These are phyloP conservation scores for Williopsis jadinii DNA, from an alignment of 1,139 yeast species.

Conservation along the genomic window DNA sequence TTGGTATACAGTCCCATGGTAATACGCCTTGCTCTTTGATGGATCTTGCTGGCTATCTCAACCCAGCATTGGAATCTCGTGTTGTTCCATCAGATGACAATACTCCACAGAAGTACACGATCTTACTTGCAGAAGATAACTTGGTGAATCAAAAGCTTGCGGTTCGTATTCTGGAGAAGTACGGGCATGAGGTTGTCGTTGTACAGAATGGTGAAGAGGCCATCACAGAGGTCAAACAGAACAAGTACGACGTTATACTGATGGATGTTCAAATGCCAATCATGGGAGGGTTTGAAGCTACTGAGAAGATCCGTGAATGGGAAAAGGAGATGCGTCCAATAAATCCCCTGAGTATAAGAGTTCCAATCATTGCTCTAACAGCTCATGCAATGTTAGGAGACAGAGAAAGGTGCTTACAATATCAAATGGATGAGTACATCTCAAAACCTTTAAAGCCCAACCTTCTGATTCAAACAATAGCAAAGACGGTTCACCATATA, in stretches of 20 bases:
- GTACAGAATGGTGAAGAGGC: conserved; percentile 86
- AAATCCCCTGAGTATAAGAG: conserved; percentile 49
- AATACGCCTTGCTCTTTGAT: conserved; percentile 80
- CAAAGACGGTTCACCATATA: conserved; percentile 72
- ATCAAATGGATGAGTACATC: conserved; percentile 88
- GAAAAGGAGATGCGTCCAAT: conserved; percentile 67
- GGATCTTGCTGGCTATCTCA: conserved; percentile 74
- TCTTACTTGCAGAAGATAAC: conserved; percentile 80
- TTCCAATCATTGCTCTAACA: conserved; percentile 84
- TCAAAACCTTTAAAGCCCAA: conserved; percentile 85
- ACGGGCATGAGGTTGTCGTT: conserved; percentile 74
- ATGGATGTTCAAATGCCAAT: conserved; percentile 97
- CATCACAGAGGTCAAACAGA: conserved; percentile 57
- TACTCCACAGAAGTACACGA: conserved; percentile 71
- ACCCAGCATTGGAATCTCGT: conserved; percentile 79
- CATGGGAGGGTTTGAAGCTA: conserved; percentile 92
- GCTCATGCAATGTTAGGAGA: conserved; percentile 91
- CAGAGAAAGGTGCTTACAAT: conserved; percentile 75
- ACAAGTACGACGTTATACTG: conserved; percentile 68
- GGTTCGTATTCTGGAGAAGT: conserved; percentile 73
- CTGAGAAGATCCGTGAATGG: conserved; percentile 82
- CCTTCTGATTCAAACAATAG: conserved; percentile 74
- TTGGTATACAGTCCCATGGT: conserved; percentile 84
- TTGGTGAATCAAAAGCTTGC: conserved; percentile 83
- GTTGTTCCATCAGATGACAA: conserved; percentile 77